Base-by-base conservation (phyloP, 1,284 basidiomycete species). In the Kwoniella shivajii region DNA sequence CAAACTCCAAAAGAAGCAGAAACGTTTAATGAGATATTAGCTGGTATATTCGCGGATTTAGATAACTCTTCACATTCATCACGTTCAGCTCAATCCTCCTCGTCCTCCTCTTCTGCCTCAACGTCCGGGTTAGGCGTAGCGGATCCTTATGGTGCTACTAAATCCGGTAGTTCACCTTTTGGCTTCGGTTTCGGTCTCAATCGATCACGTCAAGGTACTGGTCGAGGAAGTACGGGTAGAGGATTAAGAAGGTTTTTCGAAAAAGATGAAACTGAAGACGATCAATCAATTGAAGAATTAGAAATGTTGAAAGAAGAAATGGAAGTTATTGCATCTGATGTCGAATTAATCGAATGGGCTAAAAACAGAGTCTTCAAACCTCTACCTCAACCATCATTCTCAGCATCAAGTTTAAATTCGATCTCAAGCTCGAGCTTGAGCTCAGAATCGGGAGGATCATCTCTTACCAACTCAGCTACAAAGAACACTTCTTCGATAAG, bases 281-380 rank as follows among this genome's bases (percentile, higher is more conserved):
- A 64, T 24, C 56, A 61, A 43, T 31, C 66, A n/a, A 36, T 61
- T 1, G 67, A 66, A 11, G 64, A 69, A 44, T 45, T 90, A n/a
- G 90, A 92, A 66, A 78, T 82, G 33, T 85, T 88, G 68, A 86
- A 85, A 70, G 89, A 92, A 69, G 84, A 85, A 58, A 87, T 93
- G 80, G 83, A 86, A 45, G 66, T 84, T 6, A 88, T 88, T 63
- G 76, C 81, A 22, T 87, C 83, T 2, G 89, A 92, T 67, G 79
- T 84, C 47, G 83, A 88, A 55, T 80, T 93, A 27, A 79, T 93
- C 34, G 82, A 85, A 39, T 94, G 90, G 90, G 85, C 88, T 11
- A 80, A 83, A 67, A 75, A 80, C 18, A 84, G 88, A 56, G 84
- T 92, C 1, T 92, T 92, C 69, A 56, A 44, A 22, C 55, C 60